Base-by-base conservation (phyloP, 805 yeast species). In the Groenewaldozyma tartarivorans region DNA sequence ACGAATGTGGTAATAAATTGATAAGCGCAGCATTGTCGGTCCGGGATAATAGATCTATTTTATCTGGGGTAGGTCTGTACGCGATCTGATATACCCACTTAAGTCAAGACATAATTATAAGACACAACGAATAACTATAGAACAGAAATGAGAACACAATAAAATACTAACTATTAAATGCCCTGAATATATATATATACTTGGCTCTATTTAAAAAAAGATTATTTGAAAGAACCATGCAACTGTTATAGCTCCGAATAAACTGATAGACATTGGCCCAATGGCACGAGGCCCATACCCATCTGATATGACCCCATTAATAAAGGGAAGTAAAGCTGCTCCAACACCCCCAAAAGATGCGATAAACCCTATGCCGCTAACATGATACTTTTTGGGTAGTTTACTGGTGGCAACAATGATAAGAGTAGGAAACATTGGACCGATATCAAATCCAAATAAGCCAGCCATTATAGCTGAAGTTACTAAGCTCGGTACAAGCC, bases 271-370 rank as follows among this genome's bases (percentile, higher is more conserved):
- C 27, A 54, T 39, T 3, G 60, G 60, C 9, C 49, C 53, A 15
- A 55, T 42, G 2, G 51, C 50, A 26, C 33, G 42, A 3, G 57
- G 48, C 5, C 59, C 60, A 24, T 35, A 33, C 9, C 34, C 27
- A 44, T 63, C 62, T 24, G 69, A 55, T 4, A 68, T 47, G 18
- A 56, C 55, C 5, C 94, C 94, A 29, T 79, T 67, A 2, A 75
- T 40, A 47, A 76, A 80, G 1, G 94, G 92, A 4, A 83, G 47
- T 0, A 74, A 68, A 0, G 94, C 90, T n/a, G 81, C 82, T 1
- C 94, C 95, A 13, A 79, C 75, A 2, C 92, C 88, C 4, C 94
- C 94, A 45, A 83, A 55, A 0, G 92, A 87, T 42, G 87, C 77
- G 17, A 81, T 74, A 40, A 81, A 66, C 0, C 94, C 88, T 5